Evolutionary conservation across 1,284 basidiomycete species (phyloP), one percentile per base, ranked within the genome.

Genomic region (Stygiomarasmius scandens): DNA sequence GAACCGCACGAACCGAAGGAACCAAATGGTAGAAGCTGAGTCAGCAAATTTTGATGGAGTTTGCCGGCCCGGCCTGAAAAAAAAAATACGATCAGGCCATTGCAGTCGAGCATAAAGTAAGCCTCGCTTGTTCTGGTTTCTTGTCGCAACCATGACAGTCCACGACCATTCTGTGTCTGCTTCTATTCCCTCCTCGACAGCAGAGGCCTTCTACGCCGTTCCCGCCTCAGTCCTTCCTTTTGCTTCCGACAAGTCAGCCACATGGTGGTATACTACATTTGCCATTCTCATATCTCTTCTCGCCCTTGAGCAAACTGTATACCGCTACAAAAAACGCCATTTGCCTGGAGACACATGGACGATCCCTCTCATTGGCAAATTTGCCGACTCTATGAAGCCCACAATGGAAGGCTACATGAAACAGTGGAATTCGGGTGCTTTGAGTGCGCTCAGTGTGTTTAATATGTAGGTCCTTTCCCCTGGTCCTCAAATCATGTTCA

Each of bases 321-420:
- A 95, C 73, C 81, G 94, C 43, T 83, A 83, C 70, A 96, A 96
- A 77, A 96, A 97, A 71, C 83, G 81, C 20, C 85, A 91, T 67
- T 81, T 98, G 6, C 95, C 95, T 0, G 95, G 95, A 14, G 84
- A 83, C 58, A 81, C 74, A 69, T 98, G 93, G 93, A 96, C 94
- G 19, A 96, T 98, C 61, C 95, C 95, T 24, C 67, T 98, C 67
- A 96, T 98, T 59, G 95, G 95, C 61, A 94, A 94, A 73, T 96
- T 96, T 66, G 85, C 89, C 11, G 92, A 96, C 71, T 95, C 92
- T 16, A 77, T 95, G 77, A 85, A 89, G 66, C 95, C 95, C 4
- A 88, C 91, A 3, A 83, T 97, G 79, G 91, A 94, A 70, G 85
- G 85, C 52, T 98, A 98, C 79, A 91, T 89, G 80, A 83, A 82